Evolutionary conservation across 768 basidiomycete species (phyloP), one percentile per base, ranked within the genome.

Genomic region (Amyloporia xantha): DNA sequence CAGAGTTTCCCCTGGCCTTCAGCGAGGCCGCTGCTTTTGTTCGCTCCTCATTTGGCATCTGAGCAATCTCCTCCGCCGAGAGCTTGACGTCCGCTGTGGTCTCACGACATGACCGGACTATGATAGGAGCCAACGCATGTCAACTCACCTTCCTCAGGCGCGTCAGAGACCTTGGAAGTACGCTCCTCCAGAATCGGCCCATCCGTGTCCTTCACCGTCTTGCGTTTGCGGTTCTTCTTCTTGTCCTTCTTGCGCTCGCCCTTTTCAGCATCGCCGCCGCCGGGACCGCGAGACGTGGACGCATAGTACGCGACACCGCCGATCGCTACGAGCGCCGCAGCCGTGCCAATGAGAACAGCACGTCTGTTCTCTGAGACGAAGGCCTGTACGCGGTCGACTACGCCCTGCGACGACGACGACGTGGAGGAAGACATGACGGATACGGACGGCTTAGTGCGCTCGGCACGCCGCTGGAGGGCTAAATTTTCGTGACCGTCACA

Each of bases 161-260:
- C 69, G 63, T 41, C 67, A 55, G 48, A 50, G 11, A 55, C 54
- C 51, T 68, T 69, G 3, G 83, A 72, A 45, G 72, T 74, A 46
- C 75, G 63, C 65, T 93, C 90, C 72, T 94, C 90, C 41, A 95
- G 66, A 36, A 95, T 71, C 33, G 91, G 91, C 0, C 85, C 84
- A 52, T 88, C 81, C 5, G 66, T 52, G 53, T 79, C 79, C 60
- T 78, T 82, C 11, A 62, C 67, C 0, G 73, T 56, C 67, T 77
- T 79, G 66, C 74, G 79, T 70, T 84, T 85, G 68, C 80, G 81
- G 63, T 71, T 71, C 30, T 54, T 58, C 58, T 76, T 80, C 56
- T 67, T 71, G 55, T 74, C 81, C 62, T 70, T 75, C 60, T 77
- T 79, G 60, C 66, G 64, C 43, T 60, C 59, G 49, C 63, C 65